Base-by-base conservation (phyloP, 2,329 filamentous ascomycete species). In the Plenodomus lindquistii region DNA sequence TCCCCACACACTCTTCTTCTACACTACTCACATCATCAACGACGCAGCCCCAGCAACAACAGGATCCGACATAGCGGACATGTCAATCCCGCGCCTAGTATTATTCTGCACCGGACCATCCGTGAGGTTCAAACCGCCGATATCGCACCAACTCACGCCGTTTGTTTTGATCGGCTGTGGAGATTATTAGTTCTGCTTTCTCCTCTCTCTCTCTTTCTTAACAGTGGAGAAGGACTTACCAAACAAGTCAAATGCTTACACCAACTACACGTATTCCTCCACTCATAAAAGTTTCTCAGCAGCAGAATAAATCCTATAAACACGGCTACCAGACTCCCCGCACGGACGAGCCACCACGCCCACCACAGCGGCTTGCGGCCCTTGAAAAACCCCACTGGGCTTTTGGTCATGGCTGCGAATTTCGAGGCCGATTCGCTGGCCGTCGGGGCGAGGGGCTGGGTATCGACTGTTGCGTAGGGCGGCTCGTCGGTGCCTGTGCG, bases 201-300 rank as follows among this genome's bases (percentile, higher is more conserved):
- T n/a, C n/a, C n/a, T n/a, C n/a, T n/a, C n/a, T n/a, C n/a, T n/a
- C n/a, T 13, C 17, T 16, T 20, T 19, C 7, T 22, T 16, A 44
- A 3, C 27, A 24, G 9, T 15, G 15, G 38, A 29, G 37, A 21
- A 43, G 9, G 22, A 86, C 90, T 83, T 78, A 94, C 90, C 75
- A 99, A 75, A 69, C 94, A 99, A 71, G 88, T 95, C 62, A 99
- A 75, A 66, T 96, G 94, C 77, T 95, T 94, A 79, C 94, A 99
- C 94, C 94, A 99, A 10, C 75, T 79, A 72, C 94, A 99, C 22
- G 82, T 85, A 40, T 85, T 84, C 50, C 83, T 81, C 70, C 87
- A 86, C 55, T 83, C 83, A 75, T 97, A 97, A 70, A 99, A 99
- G 75, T 97, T 94, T 69, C 91, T 85, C 51, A 97, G 73, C 44